Base-by-base conservation (phyloP, 306 rosid genomes). In the Bauhinia variegata region DNA sequence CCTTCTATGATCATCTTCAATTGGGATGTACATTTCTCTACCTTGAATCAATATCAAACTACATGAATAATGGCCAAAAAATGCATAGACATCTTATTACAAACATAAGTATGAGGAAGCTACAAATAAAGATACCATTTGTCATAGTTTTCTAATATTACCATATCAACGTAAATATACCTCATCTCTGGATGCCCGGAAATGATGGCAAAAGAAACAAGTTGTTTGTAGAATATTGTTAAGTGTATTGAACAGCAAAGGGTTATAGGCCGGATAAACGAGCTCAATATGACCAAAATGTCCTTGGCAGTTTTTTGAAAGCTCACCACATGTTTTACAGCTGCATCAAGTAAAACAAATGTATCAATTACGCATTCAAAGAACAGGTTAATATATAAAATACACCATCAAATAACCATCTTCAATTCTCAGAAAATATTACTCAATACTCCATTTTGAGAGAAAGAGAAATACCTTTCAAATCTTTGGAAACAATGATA, bases 271-370 rank as follows among this genome's bases (percentile, higher is more conserved):
- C 0, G 95, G 84, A 14, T 70, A 70, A 71, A 85, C 81, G 2
- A 93, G 88, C 18, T 90, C 98, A 60, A 93, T 80, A 68, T 84
- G 96, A 51, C 98, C 98, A 67, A 78, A 93, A 84, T 93, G 98
- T 51, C 98, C 98, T 0, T 85, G 86, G 62, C 98, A 89, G 34
- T 42, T 51, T 52, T 47, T 65, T 49, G 82, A 54, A 18, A 64
- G 62, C 72, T 88, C 88, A 18, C 86, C 91, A 71, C 97, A 89
- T 9, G 91, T 63, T 71, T 62, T 75, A 67, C 98, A 93, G 65
- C 98, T 93, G 85, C 95, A 82, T 60, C 61, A 14, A 81, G 5
- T 54, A 51, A 52, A 63, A 72, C 51, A 58, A 31, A 39, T 8
- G 19, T 43, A 19, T 71, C 54, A 71, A 32, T 71, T 65, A 54